Conservation (phyloP, 257 asterid genomes). For the Penstemon eatonii region DNA sequence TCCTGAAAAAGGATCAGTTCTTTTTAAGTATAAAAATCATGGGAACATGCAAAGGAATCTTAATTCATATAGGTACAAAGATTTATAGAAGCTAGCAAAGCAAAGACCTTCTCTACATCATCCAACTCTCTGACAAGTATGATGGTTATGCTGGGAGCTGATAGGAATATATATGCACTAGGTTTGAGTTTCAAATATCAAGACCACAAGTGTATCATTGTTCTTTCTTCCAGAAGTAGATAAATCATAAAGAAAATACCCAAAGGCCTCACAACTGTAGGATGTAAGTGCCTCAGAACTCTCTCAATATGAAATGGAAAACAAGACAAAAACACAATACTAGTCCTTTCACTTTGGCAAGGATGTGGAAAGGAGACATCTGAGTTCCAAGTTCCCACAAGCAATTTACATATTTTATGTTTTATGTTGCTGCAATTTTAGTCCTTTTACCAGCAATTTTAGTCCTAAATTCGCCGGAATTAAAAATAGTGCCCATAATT, state of each 20-base stretch:
- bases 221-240: slow-evolving; percentile 9
- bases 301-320: background rate
- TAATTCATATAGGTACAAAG: slow-evolving; percentile 5
- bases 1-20: slow-evolving; percentile 44
- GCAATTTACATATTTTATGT: too few relatives aligned
- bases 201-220: background rate
- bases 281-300: background rate
- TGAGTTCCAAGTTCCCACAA: too few relatives aligned
- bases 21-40: background rate
- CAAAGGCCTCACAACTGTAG: background rate
- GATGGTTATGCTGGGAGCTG: slow-evolving; percentile 8
- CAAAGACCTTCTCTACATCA: slow-evolving; percentile 21
- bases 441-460: too few relatives aligned
- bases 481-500: too few relatives aligned
- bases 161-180: background rate
- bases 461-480: too few relatives aligned
- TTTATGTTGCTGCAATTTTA: too few relatives aligned
- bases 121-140: background rate
- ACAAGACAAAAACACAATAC: too few relatives aligned
- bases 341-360: too few relatives aligned
- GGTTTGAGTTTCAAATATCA: slow-evolving; percentile 8
- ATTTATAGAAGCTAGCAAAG: background rate
- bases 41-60: background rate
- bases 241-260: background rate
- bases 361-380: too few relatives aligned